Evolutionary conservation across 2,329 filamentous ascomycete species (phyloP).

Genomic region (Hawksworthiomyces lignivorus): DNA sequence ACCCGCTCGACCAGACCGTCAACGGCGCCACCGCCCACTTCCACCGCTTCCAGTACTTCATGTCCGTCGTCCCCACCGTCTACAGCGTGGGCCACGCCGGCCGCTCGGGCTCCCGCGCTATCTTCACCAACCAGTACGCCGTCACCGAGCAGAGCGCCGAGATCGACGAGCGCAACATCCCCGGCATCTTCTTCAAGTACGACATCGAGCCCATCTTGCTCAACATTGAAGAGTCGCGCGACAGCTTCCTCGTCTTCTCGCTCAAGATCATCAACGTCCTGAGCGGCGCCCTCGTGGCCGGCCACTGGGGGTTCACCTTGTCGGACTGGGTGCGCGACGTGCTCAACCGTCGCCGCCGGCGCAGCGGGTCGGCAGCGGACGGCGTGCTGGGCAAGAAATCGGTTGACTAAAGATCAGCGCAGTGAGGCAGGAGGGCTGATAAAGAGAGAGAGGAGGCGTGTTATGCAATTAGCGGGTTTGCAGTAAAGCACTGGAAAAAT

Average conservation of each 20-base stretch:
- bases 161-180: constrained; percentile 63
- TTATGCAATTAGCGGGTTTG: too few species aligned
- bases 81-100: constrained; percentile 58
- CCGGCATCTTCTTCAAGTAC: constrained; percentile 96
- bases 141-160: constrained; percentile 79
- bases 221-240: constrained; percentile 73
- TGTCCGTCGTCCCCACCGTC: constrained; percentile 88
- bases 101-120: constrained; percentile 41
- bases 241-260: constrained; percentile 64
- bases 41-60: constrained; percentile 96
- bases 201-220: constrained; percentile 95
- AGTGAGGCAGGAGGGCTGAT: too few species aligned
- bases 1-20: constrained; percentile 88
- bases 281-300: constrained; percentile 83
- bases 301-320: constrained; percentile 87
- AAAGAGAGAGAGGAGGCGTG: too few species aligned
- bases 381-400: constrained; percentile 42
- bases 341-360: constrained; percentile 39
- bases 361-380: constrained; percentile 30
- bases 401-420: too few species aligned
- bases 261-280: constrained; percentile 86
- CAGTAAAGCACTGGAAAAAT: too few species aligned
- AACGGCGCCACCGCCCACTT: constrained; percentile 70
- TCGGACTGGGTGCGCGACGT: constrained; percentile 63
- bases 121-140: constrained; percentile 96